Evolutionary conservation across 305 asterid species (phyloP).

Genomic region (Ajuga reptans): DNA sequence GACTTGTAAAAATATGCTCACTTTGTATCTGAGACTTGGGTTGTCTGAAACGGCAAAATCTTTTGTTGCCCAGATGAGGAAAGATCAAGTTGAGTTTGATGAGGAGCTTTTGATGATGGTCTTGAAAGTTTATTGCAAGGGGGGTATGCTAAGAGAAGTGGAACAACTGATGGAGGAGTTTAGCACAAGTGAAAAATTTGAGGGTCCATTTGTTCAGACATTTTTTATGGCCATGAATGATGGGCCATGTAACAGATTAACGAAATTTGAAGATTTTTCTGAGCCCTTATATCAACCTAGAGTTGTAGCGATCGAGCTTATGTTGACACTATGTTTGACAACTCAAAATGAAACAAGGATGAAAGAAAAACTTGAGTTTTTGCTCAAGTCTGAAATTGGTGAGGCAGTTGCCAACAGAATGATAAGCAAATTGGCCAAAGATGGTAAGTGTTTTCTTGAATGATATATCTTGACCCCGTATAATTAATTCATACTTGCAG

Average conservation of each 20-base stretch:
- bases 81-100: conserved; percentile 52
- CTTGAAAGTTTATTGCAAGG: conserved; percentile 62
- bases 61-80: conserved; percentile 53
- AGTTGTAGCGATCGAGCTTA: conserved; percentile 48
- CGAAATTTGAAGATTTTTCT: conserved; percentile 28
- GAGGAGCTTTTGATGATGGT: conserved; percentile 61
- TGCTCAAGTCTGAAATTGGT: conserved; percentile 55
- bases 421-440: conserved; percentile 49
- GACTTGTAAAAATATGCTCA: conserved; percentile 58
- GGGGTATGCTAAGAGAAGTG: conserved; percentile 62
- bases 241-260: conserved; percentile 30
- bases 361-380: conserved; percentile 37
- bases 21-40: conserved; percentile 50
- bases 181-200: conserved; percentile 31
- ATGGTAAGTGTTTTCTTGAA: conserved; percentile 41
- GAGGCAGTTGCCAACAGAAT: conserved; percentile 52
- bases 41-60: conserved; percentile 58
- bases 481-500: not conserved
- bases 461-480: not conserved
- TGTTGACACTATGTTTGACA: conserved; percentile 49
- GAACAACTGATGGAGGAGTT: conserved; percentile 49
- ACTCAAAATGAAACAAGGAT: conserved; percentile 36
- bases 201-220: conserved; percentile 35
- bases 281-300: conserved; percentile 35
- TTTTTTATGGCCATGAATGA: conserved; percentile 37